Conservation (phyloP, 1,284 basidiomycete genomes). For the Trichosporon inkin region DNA sequence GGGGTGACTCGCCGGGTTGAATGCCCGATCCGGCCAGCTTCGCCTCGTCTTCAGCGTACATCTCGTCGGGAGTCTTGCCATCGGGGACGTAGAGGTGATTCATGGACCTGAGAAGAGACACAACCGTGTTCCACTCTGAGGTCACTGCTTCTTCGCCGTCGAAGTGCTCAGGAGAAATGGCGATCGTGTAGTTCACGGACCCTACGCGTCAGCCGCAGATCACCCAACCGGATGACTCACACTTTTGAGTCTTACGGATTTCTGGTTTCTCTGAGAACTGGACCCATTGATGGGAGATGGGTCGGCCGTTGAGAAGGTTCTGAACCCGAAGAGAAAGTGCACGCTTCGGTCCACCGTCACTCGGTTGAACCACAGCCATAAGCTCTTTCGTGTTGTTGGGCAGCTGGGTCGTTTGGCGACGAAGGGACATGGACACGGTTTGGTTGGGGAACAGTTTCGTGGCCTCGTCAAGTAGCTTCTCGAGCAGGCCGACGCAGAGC, state of each 20-base stretch:
- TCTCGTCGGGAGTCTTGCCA: slow-evolving; percentile 40
- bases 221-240: slow-evolving; percentile 19
- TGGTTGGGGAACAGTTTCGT: slow-evolving; percentile 62
- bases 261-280: slow-evolving; percentile 29
- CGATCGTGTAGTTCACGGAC: slow-evolving; percentile 40
- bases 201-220: slow-evolving; percentile 26
- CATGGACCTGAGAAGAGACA: slow-evolving; percentile 29
- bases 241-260: slow-evolving; percentile 26
- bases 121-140: slow-evolving; percentile 17
- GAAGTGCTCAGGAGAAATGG: slow-evolving; percentile 18
- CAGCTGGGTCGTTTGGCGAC: slow-evolving; percentile 20
- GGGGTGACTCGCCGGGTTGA: not conserved
- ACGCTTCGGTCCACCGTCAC: slow-evolving; percentile 49
- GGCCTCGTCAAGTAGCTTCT: slow-evolving; percentile 64
- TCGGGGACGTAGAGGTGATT: slow-evolving; percentile 37
- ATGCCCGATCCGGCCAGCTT: not conserved
- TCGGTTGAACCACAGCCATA: slow-evolving; percentile 61
- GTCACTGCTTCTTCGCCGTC: slow-evolving; percentile 22
- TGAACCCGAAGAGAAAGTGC: slow-evolving; percentile 51
- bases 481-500: slow-evolving; percentile 69
- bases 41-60: slow-evolving; percentile 18
- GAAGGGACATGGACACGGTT: slow-evolving; percentile 19
- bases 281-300: slow-evolving; percentile 28
- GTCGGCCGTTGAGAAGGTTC: slow-evolving; percentile 47
- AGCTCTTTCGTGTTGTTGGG: slow-evolving; percentile 27